Conservation (phyloP, 169 alveolate species). For the Plasmodium cynomolgi region DNA sequence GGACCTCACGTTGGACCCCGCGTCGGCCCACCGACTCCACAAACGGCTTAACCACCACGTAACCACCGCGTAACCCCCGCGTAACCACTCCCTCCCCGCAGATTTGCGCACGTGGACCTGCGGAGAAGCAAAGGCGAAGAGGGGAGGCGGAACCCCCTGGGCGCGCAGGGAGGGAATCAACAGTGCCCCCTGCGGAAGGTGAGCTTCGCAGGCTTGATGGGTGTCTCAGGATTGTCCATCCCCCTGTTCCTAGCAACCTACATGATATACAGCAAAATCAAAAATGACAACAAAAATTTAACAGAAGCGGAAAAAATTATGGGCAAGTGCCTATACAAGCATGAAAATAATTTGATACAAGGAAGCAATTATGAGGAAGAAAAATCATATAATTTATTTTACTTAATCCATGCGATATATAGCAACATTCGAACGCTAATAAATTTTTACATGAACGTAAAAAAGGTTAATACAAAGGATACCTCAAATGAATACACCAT, state of each 20-base stretch:
- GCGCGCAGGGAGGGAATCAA: neutral
- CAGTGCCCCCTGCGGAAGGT: slow-evolving; percentile 30
- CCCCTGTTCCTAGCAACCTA: slow-evolving; percentile 33
- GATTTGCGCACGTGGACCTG: slow-evolving; percentile 35
- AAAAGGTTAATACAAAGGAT: slow-evolving; percentile 29
- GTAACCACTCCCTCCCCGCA: neutral
- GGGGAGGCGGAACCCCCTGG: slow-evolving; percentile 10
- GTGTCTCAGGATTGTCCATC: slow-evolving; percentile 30
- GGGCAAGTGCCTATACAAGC: slow-evolving; percentile 61
- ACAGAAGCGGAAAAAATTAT: slow-evolving; percentile 35
- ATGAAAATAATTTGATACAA: neutral
- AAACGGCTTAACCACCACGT: too few relatives aligned
- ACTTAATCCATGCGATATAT: slow-evolving; percentile 28
- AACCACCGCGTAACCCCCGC: neutral
- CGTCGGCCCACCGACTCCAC: neutral
- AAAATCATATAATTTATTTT: slow-evolving; percentile 27
- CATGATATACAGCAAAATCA: slow-evolving; percentile 37
- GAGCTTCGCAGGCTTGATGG: slow-evolving; percentile 17
- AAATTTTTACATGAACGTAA: slow-evolving; percentile 61
- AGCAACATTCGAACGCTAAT: slow-evolving; percentile 16
- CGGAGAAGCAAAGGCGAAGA: slow-evolving; percentile 24
- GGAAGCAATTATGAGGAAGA: slow-evolving; percentile 15
- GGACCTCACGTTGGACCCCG: neutral
- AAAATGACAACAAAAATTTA: slow-evolving; percentile 45
- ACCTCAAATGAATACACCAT: slow-evolving; percentile 33